Conservation (phyloP, 306 rosid species). For the Castanopsis chinensis region DNA sequence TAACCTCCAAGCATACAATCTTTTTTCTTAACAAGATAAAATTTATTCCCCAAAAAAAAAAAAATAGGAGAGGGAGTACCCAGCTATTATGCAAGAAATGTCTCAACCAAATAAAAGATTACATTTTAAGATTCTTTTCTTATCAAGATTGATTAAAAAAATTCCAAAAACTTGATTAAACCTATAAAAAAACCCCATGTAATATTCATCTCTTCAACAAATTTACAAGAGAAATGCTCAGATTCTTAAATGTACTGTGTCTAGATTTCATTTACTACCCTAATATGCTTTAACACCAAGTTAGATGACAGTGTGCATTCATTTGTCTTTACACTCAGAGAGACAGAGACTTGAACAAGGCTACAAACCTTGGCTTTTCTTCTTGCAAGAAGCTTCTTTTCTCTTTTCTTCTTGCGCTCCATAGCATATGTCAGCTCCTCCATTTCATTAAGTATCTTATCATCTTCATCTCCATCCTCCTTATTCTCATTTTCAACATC, state of each 20-base stretch:
- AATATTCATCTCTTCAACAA: background rate
- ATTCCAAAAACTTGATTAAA: no score
- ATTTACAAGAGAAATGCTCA: background rate
- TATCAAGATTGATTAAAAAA: no score
- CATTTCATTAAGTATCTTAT: conserved; percentile 83
- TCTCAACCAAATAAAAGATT: background rate
- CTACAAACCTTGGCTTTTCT: conserved; percentile 71
- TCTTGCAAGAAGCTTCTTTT: conserved; percentile 68
- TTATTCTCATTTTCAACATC: conserved; percentile 34
- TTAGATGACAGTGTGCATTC: background rate
- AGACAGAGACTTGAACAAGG: background rate
- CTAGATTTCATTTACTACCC: background rate
- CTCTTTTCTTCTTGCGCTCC: conserved; percentile 84
- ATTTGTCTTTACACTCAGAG: no score
- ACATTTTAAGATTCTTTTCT: background rate
- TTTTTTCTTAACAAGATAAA: background rate
- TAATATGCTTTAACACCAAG: background rate
- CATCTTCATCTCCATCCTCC: conserved; percentile 78
- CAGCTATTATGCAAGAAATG: background rate
- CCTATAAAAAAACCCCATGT: background rate
- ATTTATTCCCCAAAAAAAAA: background rate
- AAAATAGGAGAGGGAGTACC: no score
- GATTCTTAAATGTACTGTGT: background rate
- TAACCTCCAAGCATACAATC: background rate
- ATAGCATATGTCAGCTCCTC: conserved; percentile 75